These are phyloP conservation scores for Amanita rubescens DNA, from an alignment of 768 basidiomycete genomes.

Conservation along the genomic window DNA sequence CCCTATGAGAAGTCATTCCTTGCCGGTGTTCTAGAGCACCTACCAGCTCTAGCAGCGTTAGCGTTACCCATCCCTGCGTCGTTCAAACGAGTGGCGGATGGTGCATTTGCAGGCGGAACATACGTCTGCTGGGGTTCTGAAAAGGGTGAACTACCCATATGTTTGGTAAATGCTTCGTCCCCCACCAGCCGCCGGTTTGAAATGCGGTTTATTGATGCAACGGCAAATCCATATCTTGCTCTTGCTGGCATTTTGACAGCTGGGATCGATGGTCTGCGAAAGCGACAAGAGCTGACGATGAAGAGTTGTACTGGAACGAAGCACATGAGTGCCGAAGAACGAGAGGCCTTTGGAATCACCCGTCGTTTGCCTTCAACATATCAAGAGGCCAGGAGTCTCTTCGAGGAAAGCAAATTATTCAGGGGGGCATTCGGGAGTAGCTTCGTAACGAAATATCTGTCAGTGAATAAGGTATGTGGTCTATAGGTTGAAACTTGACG, in stretches of 20 bases:
- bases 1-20: slow-evolving; percentile 53
- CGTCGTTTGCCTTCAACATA: slow-evolving; percentile 44
- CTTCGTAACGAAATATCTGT: slow-evolving; percentile 26
- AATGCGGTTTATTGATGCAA: slow-evolving; percentile 53
- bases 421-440: slow-evolving; percentile 35
- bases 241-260: slow-evolving; percentile 48
- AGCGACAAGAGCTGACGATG: slow-evolving; percentile 27
- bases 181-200: slow-evolving; percentile 56
- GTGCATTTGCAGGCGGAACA: slow-evolving; percentile 66
- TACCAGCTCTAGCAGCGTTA: slow-evolving; percentile 50
- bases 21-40: slow-evolving; percentile 47
- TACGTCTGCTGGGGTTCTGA: slow-evolving; percentile 63
- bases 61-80: slow-evolving; percentile 54
- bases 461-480: neutral
- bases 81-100: slow-evolving; percentile 57
- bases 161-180: slow-evolving; percentile 43
- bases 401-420: slow-evolving; percentile 31
- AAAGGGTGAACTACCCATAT: slow-evolving; percentile 59
- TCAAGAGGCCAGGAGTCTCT: slow-evolving; percentile 36
- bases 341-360: slow-evolving; percentile 38
- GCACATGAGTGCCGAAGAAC: slow-evolving; percentile 36
- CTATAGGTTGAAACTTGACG: neutral
- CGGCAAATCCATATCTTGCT: slow-evolving; percentile 56
- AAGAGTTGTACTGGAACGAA: slow-evolving; percentile 32
- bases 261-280: slow-evolving; percentile 43